phyloP scores from a whole-genome alignment of 2,329 filamentous ascomycete species.

The Sporothrix curviconia region DNA sequence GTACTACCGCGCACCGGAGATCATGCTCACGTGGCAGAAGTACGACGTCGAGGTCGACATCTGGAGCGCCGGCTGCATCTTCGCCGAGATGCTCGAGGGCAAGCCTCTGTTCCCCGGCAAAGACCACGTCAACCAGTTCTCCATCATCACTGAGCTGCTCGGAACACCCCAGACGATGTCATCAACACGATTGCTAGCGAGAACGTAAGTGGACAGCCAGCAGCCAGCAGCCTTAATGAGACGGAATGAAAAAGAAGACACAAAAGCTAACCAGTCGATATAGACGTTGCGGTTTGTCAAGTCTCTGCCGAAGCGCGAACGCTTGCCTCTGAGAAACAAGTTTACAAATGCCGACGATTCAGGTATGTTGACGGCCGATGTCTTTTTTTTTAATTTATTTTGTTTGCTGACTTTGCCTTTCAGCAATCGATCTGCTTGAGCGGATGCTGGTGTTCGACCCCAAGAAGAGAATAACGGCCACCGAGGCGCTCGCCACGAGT shows the following conservation, averaged over 20 bases:
- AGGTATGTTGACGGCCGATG: constrained; percentile 45
- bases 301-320: constrained; percentile 88
- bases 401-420: background rate
- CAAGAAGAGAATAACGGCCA: constrained; percentile 86
- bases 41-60: constrained; percentile 99
- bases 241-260: no score
- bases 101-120: constrained; percentile 98
- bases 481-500: constrained; percentile 85
- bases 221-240: no score
- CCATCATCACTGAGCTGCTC: constrained; percentile 95
- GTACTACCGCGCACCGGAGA: constrained; percentile 98
- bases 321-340: constrained; percentile 78
- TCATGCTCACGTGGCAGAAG: constrained; percentile 99
- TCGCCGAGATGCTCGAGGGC: constrained; percentile 97
- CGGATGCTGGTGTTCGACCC: constrained; percentile 98
- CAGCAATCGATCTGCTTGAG: constrained; percentile 89
- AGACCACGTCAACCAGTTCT: constrained; percentile 99
- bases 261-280: constrained; percentile 16
- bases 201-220: constrained; percentile 65
- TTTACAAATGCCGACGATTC: constrained; percentile 90
- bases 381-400: background rate
- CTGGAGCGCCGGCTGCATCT: constrained; percentile 98
- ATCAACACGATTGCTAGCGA: constrained; percentile 98
- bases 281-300: constrained; percentile 95
- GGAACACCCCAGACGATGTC: constrained; percentile 97